Evolutionary conservation across 148 eudicot species (phyloP).

Genomic region (Diospyros kaki): DNA sequence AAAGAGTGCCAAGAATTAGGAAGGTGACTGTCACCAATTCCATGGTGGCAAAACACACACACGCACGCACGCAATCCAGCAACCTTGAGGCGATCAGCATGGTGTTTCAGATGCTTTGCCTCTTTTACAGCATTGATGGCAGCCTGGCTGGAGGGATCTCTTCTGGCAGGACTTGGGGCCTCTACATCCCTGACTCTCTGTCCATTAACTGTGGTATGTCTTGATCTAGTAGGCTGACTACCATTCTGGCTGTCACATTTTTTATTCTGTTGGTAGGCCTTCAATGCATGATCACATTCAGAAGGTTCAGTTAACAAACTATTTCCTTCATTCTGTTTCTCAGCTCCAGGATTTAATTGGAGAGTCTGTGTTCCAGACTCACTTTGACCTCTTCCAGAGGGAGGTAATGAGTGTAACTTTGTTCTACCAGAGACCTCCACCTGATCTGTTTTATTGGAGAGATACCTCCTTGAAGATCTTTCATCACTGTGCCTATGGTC

Average conservation of each 20-base stretch:
- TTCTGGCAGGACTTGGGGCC: slow-evolving; percentile 64
- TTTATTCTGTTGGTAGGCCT: slow-evolving; percentile 35
- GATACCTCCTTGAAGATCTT: slow-evolving; percentile 39
- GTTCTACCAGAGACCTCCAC: slow-evolving; percentile 37
- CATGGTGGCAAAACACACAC: slow-evolving; percentile 6
- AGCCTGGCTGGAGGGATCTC: slow-evolving; percentile 68
- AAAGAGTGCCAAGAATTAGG: slow-evolving; percentile 12
- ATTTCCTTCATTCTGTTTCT: slow-evolving; percentile 35
- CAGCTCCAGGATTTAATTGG: slow-evolving; percentile 20
- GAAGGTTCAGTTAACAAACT: slow-evolving; percentile 24
- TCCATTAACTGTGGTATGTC: slow-evolving; percentile 48
- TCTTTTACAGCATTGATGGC: slow-evolving; percentile 73
- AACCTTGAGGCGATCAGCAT: slow-evolving; percentile 95
- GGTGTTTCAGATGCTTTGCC: slow-evolving; percentile 85
- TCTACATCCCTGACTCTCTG: slow-evolving; percentile 51
- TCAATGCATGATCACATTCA: slow-evolving; percentile 35
- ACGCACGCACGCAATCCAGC: slow-evolving; percentile 8
- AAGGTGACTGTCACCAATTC: neutral
- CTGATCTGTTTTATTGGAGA: slow-evolving; percentile 33
- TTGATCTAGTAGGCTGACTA: slow-evolving; percentile 28
- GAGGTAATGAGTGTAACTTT: slow-evolving; percentile 45
- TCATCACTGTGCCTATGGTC: slow-evolving; percentile 36
- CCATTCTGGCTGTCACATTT: slow-evolving; percentile 41
- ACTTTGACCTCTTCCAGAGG: slow-evolving; percentile 38
- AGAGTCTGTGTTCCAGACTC: slow-evolving; percentile 25